Conservation (phyloP, 352 stramenopile species). For the Phytopythium helicoides region DNA sequence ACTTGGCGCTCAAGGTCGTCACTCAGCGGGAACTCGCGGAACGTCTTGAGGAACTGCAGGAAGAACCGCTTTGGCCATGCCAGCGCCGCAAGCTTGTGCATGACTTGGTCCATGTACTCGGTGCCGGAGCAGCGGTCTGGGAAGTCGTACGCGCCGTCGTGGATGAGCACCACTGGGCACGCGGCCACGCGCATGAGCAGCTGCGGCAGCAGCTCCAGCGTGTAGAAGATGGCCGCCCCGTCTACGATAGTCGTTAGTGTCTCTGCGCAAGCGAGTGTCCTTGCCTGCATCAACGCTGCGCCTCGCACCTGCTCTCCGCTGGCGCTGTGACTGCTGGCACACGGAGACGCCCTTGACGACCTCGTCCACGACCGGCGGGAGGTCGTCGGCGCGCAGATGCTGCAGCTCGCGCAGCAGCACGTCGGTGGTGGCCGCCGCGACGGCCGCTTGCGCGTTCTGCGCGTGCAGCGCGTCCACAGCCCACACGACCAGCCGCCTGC, state of each 20-base stretch:
- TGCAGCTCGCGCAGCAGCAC: slow-evolving; percentile 38
- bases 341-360: slow-evolving; percentile 26
- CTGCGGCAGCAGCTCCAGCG: slow-evolving; percentile 44
- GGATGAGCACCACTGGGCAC: slow-evolving; percentile 22
- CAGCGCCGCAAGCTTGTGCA: slow-evolving; percentile 33
- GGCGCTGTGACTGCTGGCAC: slow-evolving; percentile 20
- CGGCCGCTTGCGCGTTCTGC: slow-evolving; percentile 17
- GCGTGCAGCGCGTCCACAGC: slow-evolving; percentile 28
- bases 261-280: no score
- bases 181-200: slow-evolving; percentile 31
- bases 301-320: slow-evolving; percentile 16
- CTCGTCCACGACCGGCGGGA: slow-evolving; percentile 27
- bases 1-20: slow-evolving; percentile 29
- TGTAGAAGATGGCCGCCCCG: slow-evolving; percentile 28
- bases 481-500: slow-evolving; percentile 17
- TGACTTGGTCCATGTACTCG: slow-evolving; percentile 22
- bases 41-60: slow-evolving; percentile 46
- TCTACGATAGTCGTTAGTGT: slow-evolving; percentile 9
- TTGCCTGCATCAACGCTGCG: neutral
- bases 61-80: slow-evolving; percentile 45
- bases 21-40: slow-evolving; percentile 34
- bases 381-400: slow-evolving; percentile 21
- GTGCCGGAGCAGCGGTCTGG: slow-evolving; percentile 21
- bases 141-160: slow-evolving; percentile 9
- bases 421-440: slow-evolving; percentile 13